Base-by-base conservation (phyloP, 1,284 basidiomycete genomes). In the Albatrellus sp. region DNA sequence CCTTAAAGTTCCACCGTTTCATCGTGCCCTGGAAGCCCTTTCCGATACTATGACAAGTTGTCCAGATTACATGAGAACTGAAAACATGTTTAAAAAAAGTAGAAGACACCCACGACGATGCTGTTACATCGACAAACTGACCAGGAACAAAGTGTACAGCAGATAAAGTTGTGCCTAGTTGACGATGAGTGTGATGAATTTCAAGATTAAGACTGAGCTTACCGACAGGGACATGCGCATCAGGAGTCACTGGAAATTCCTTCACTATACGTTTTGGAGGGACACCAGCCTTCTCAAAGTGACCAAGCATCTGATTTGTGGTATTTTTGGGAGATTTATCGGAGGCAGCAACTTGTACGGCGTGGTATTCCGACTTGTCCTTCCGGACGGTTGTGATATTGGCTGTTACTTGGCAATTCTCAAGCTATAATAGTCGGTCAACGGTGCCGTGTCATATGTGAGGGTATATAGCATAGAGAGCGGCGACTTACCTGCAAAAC, bases 11-110 rank as follows among this genome's bases (percentile, higher is more conserved):
- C 80, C 90, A 93, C 40, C 91, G 75, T 65, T 98, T 99, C 96
- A 99, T 98, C 38, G 76, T 82, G 59, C 96, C 96, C 54, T 91
- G 87, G 65, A 94, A 98, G 14, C 96, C 96, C 64, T 98, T 98
- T 17, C 96, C 96, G 52, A 93, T 86, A 3, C 91, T 96, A 54
- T 46, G 48, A 34, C 38, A 50, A 16, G 12, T 13, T 11, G 13
- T 14, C 24, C 28, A 17, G 11, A 42, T 29, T 30, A 24, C 24
- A 24, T 24, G 24, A 24, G 24, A 24, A 24, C 24, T 24, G 24
- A 24, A 24, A 24, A 24, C 24, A 24, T 24, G 24, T 24, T 7
- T n/a, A n/a, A n/a, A 45, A 17, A 34, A 40, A 42, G 10, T 45
- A 7, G 11, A 17, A 6, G 28, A 16, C 19, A 73, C 89, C 55